Conservation (phyloP, 495 filamentous ascomycete species). For the Achaetomiella virescens region DNA sequence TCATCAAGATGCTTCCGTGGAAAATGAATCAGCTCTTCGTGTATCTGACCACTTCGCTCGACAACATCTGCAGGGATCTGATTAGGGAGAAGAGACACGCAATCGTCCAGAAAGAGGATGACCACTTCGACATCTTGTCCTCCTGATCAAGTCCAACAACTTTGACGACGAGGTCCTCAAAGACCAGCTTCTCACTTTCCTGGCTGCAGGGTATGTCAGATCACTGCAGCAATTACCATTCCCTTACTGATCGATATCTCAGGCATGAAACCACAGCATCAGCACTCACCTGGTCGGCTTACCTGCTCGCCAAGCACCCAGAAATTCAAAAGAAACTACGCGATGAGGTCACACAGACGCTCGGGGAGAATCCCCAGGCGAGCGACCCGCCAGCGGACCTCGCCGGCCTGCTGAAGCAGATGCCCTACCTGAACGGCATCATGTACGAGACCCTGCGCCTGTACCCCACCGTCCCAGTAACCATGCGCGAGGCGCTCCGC, state of each 20-base stretch:
- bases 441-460: conserved; percentile 39
- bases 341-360: conserved; percentile 44
- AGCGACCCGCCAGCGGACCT: conserved; percentile 30
- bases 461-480: conserved; percentile 45
- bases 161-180: conserved; percentile 73
- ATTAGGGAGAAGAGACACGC: conserved; percentile 60
- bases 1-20: conserved; percentile 51
- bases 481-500: conserved; percentile 51
- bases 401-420: conserved; percentile 38
- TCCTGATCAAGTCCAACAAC: conserved; percentile 65
- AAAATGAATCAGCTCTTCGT: conserved; percentile 55
- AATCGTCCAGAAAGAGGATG: conserved; percentile 42
- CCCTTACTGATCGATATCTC: not conserved
- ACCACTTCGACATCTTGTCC: conserved; percentile 71
- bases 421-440: conserved; percentile 46
- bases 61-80: conserved; percentile 54
- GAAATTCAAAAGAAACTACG: conserved; percentile 42
- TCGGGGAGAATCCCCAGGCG: conserved; percentile 47
- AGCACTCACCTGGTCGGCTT: conserved; percentile 46
- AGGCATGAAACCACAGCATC: conserved; percentile 55
- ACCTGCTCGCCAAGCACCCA: conserved; percentile 39
- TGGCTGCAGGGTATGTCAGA: conserved; percentile 49
- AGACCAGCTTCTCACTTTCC: conserved; percentile 88
- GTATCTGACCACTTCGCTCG: conserved; percentile 49
- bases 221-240: not conserved